Evolutionary conservation across 305 asterid species (phyloP), one percentile per base, ranked within the genome.

Genomic region (Andrographis paniculata): DNA sequence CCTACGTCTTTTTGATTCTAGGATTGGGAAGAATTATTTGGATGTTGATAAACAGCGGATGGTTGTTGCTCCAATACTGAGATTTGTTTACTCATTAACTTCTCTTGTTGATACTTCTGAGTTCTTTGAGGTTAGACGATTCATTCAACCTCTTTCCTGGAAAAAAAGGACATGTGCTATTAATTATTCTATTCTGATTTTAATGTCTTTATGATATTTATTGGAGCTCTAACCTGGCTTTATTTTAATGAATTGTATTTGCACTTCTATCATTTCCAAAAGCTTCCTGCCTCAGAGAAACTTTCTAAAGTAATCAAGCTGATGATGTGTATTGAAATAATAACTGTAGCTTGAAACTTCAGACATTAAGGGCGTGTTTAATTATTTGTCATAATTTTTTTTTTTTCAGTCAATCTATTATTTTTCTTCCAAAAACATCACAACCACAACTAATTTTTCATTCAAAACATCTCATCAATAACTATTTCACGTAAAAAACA

Each of bases 21-120:
- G 70, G 74, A 65, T 68, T 58, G 81, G 87, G 45, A 79, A 76
- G 61, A 68, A 63, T 47, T 60, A 83, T 22, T 68, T 62, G 45
- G 94, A 75, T 67, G 68, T 80, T 62, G 94, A 87, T 59, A 78
- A 77, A 58, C 91, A 71, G 42, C 79, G 76, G 48, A 69, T 77
- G 81, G 83, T 83, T 46, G 65, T 77, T 68, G 87, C 95, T 68
- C 95, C 99, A 39, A 62, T 71, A 21, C 66, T 91, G 60, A 77
- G 96, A 79, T 69, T 80, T 58, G 77, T 77, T 71, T 79, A 65
- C 63, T 87, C 95, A 10, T 61, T 87, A 69, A 87, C 96, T 33
- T 79, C 99, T 45, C 62, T 91, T 70, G 76, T 87, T 14, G 93
- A 91, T 60, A 48, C 85, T 45, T 83, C 96, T 37, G 96, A 91